Base-by-base conservation (phyloP, 805 yeast species). In the Starmerella vaccinii region DNA sequence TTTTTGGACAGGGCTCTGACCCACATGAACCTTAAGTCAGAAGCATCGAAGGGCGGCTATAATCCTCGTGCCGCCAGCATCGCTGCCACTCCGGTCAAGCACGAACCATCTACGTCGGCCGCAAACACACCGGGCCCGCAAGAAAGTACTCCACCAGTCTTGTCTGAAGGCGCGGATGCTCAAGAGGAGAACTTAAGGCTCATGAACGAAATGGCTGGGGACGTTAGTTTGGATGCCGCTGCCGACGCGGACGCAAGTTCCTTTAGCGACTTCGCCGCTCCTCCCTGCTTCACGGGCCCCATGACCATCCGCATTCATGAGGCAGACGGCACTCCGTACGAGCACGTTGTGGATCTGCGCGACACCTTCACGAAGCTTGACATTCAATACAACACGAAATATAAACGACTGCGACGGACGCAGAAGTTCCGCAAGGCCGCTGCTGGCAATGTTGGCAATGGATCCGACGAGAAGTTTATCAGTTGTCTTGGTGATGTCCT, bases 291-390 rank as follows among this genome's bases (percentile, higher is more conserved):
- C 47, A 76, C 85, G 0, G 99, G 99, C 0, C 96, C 97, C 0
- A 86, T 92, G 84, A 92, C 99, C 0, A 85, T 92, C 33, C 73
- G 98, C 61, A 89, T 92, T 33, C 98, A 92, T 63, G 99, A 92
- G 62, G 94, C 96, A 0, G 97, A 92, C 65, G 98, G 98, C 8
- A 87, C 97, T 0, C 98, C 99, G 0, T 92, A 92, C 63, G 99
- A 92, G 62, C 99, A 92, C 64, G 90, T 92, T 44, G 95, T 92
- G 21, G 94, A 87, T 57, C 70, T 92, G 47, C 85, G 87, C 59
- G 97, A 90, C 40, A 76, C 80, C 1, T 79, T 81, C 57, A 85
- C 95, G 0, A 87, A 85, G 62, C 71, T 92, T 41, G 98, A 92
- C 62, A 87, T 92, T 44, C 97, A 87, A 63, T 92, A 92, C 68